Evolutionary conservation across 2,329 filamentous ascomycete genomes (phyloP).

Genomic region (Talaromyces islandicus): DNA sequence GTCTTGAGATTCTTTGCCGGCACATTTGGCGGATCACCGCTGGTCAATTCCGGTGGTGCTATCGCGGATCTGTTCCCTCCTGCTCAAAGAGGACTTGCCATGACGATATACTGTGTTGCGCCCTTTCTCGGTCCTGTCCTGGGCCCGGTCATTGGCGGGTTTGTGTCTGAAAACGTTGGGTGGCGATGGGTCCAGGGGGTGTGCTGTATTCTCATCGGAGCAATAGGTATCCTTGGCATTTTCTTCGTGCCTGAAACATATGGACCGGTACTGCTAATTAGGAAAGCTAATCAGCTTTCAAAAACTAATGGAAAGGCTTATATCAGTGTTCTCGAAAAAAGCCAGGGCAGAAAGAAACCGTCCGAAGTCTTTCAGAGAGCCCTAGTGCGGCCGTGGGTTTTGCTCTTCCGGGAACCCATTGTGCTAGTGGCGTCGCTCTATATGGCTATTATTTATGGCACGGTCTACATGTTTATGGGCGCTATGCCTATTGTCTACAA

Average conservation of each 20-base stretch:
- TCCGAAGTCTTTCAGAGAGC: conserved; percentile 35
- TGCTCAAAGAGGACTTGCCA: conserved; percentile 35
- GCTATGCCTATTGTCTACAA: conserved; percentile 44
- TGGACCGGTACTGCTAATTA: conserved; percentile 41
- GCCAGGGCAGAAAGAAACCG: conserved; percentile 33
- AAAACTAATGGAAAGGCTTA: conserved; percentile 41
- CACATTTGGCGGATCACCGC: conserved; percentile 37
- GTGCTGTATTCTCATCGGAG: conserved; percentile 40
- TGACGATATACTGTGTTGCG: conserved; percentile 37
- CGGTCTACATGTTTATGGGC: conserved; percentile 43
- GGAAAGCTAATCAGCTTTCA: conserved; percentile 37
- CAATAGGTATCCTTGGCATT: conserved; percentile 36
- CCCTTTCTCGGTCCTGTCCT: conserved; percentile 44
- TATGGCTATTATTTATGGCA: conserved; percentile 42
- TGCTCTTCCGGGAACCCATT: conserved; percentile 43
- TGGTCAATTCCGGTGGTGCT: conserved; percentile 43
- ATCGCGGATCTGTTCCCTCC: conserved; percentile 43
- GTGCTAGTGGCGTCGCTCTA: conserved; percentile 40
- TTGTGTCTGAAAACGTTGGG: conserved; percentile 39
- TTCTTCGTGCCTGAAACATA: conserved; percentile 43
- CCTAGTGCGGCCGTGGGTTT: conserved; percentile 37
- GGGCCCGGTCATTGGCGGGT: conserved; percentile 49
- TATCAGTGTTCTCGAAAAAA: conserved; percentile 25
- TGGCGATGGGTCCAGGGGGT: conserved; percentile 41
- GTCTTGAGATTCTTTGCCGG: conserved; percentile 54